Conservation (phyloP, 2,329 filamentous ascomycete species). For the Thielaviopsis populi region DNA sequence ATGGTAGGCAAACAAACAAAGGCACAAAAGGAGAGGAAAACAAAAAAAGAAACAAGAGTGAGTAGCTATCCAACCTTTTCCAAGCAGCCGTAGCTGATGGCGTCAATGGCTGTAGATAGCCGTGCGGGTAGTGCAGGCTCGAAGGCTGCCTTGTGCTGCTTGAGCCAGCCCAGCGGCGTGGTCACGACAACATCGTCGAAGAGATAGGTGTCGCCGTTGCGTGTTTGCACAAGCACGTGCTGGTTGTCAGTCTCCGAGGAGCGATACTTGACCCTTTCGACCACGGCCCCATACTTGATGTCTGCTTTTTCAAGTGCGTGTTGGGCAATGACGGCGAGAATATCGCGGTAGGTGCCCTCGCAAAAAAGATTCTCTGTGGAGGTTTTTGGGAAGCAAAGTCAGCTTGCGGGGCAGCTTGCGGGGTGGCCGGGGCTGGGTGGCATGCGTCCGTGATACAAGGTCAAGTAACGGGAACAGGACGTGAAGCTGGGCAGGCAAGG, state of each 20-base stretch:
- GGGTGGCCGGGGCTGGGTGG: not conserved
- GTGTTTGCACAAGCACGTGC: not conserved
- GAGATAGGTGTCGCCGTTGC: conserved; percentile 22
- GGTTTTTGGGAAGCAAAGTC: not conserved
- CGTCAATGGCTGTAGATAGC: conserved; percentile 45
- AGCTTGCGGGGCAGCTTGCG: not conserved
- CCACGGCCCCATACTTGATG: conserved; percentile 25
- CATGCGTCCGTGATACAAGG: not conserved
- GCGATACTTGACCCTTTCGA: conserved; percentile 8
- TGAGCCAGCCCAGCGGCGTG: conserved; percentile 52
- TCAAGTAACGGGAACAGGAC: not conserved
- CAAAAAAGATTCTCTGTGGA: conserved; percentile 44
- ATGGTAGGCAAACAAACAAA: not conserved
- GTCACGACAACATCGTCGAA: conserved; percentile 59
- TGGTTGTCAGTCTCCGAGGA: not conserved
- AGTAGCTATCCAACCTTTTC: conserved; percentile 43
- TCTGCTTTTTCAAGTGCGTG: conserved; percentile 40
- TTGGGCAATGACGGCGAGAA: conserved; percentile 42
- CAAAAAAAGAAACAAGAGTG: not conserved
- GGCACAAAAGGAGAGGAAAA: no score
- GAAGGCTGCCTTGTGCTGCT: conserved; percentile 43
- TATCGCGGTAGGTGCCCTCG: conserved; percentile 42
- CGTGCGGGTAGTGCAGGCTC: conserved; percentile 42
- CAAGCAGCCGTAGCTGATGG: conserved; percentile 53
- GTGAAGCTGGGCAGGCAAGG: not conserved